Evolutionary conservation across 108 stramenopile species (phyloP), one percentile per base, ranked within the genome.

Genomic region (Nannochloropsis salina): DNA sequence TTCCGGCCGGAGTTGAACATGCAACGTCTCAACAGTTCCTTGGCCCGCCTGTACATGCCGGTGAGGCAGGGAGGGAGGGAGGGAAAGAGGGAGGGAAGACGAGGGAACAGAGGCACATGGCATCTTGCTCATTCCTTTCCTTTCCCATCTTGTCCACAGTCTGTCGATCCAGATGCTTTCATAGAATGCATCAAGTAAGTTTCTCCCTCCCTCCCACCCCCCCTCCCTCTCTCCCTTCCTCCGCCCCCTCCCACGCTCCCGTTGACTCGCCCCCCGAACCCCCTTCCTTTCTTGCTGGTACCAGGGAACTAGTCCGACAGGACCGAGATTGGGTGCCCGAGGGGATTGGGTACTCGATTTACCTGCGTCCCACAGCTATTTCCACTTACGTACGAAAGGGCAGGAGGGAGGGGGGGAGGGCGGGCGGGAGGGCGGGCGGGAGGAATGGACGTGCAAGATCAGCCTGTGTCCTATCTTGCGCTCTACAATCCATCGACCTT

Each of bases 261-360:
- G 51, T 31, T 9, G 2, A 42, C 44, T 22, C 9, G 74, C 10
- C 42, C 15, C 44, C 44, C 84, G 8, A 81, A 15, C 44, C 42
- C 20, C 83, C 21, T 11, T 15, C 85, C 22, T 43, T 3, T 11
- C 31, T 81, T 81, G 43, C 84, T 87, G 11, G 87, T 89, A 6
- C 89, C 61, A 31, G 89, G 18, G 81, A 89, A 81, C 45, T 88
- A 5, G 4, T 90, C 9, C 6, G 44, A 6, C 47, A 61, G 81
- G 96, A 98, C 82, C 61, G 92, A 85, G 90, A 93, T 82, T 99
- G 97, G 97, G 95, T 99, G 43, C 97, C 97, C 11, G 83, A 93
- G 21, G 96, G 95, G 10, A 95, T 95, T 85, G 97, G 97, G n/a
- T 97, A 97, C 86, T 95, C 95, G 15, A 89, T 97, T n/a, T 99